Evolutionary conservation across 352 stramenopile species (phyloP).

Genomic region (Blastocystis sp.): DNA sequence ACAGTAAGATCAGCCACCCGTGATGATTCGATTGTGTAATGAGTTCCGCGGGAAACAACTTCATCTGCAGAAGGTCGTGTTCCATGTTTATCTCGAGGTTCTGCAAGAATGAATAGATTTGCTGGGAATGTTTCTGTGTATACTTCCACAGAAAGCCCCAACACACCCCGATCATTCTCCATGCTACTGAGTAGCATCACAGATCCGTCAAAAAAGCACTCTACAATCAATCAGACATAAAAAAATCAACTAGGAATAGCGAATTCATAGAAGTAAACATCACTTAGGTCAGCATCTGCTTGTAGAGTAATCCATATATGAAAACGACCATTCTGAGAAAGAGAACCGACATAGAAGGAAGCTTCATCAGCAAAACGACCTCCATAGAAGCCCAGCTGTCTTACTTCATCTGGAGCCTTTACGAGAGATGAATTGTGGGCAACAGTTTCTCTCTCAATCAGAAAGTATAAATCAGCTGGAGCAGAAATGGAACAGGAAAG

Average conservation of each 20-base stretch:
- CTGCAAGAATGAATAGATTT: background rate
- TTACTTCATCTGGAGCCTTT: background rate
- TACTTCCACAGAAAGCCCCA: background rate
- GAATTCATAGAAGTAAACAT: constrained; percentile 27
- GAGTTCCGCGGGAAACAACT: background rate
- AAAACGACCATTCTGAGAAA: background rate
- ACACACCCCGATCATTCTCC: background rate
- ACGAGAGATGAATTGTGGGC: background rate
- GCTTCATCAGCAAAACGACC: constrained; percentile 37
- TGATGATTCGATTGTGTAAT: background rate
- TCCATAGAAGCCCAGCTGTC: background rate
- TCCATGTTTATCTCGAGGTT: constrained; percentile 12
- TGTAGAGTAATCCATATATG: constrained; percentile 8
- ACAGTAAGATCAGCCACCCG: background rate
- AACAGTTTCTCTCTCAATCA: background rate
- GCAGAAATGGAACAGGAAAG: constrained; percentile 11
- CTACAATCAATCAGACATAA: background rate
- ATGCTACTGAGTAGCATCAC: background rate
- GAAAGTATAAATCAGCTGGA: constrained; percentile 3
- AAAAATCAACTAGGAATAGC: background rate
- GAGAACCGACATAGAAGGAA: constrained; percentile 4
- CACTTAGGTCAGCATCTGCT: background rate
- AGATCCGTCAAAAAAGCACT: constrained; percentile 1
- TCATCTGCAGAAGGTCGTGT: background rate
- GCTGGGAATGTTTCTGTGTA: background rate